Base-by-base conservation (phyloP, 2,329 filamentous ascomycete genomes). In the Fusarium illudens region DNA sequence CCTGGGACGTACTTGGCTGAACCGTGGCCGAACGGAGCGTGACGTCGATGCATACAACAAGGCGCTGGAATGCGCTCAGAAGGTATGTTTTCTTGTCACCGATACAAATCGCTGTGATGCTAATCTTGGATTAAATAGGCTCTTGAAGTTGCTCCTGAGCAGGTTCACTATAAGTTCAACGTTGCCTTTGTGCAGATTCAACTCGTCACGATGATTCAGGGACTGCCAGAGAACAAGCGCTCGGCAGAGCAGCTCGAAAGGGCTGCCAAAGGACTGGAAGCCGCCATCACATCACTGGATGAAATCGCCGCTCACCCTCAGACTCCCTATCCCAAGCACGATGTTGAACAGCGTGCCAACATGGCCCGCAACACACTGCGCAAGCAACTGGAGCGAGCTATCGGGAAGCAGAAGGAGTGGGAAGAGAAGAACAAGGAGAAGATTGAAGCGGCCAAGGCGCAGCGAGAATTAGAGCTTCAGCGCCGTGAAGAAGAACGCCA, bases 171-270 rank as follows among this genome's bases (percentile, higher is more conserved):
- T 79, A 93, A 96, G 78, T 99, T 99, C 86, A 99, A 99, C 75
- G 92, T 99, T 27, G 96, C 96, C 1, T 99, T 97, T 75, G 93
- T 98, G 27, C 96, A 98, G 76, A 96, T 97, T 66, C 94, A 97
- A 78, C 89, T 98, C 57, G 95, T 95, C 19, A 91, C 91, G 46
- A 88, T 92, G 29, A 89, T 97, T 57, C 90, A 93, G 78, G 84
- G 83, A 33, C 83, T 97, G 56, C 84, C 87, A 6, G 93, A 97
- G 76, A 87, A 87, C 6, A 89, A 94, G 75, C 90, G 94, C 52
- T 92, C 91, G 0, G 84, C 95, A 4, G 86, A 87, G 63, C 94
- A 98, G 73, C 89, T 99, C 8, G 87, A 97, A 75, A 87, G 90
- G 56, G 94, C 95, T 1, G 88, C 90, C 1, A 84, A 88, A 17